Conservation (phyloP, 352 stramenopile genomes). For the Elongisporangium senticosum region DNA sequence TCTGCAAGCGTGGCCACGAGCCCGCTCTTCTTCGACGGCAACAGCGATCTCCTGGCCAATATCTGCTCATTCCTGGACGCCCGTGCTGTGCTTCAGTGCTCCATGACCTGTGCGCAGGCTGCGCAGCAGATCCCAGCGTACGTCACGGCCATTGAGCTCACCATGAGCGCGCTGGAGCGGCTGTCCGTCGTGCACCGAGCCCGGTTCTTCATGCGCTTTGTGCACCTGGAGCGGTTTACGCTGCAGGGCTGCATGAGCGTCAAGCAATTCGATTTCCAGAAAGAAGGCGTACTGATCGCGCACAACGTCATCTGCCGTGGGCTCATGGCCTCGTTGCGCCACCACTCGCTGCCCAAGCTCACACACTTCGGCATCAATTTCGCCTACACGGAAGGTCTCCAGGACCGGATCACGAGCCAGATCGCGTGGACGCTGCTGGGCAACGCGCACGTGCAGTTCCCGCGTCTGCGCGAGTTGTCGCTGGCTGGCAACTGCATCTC, state of each 20-base stretch:
- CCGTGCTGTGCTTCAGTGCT: constrained; percentile 24
- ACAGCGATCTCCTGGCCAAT: constrained; percentile 31
- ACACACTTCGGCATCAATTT: constrained; percentile 25
- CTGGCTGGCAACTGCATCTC: constrained; percentile 53
- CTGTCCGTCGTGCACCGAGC: constrained; percentile 11
- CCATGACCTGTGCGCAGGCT: constrained; percentile 24
- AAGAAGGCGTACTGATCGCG: constrained; percentile 22
- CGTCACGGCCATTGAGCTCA: constrained; percentile 28
- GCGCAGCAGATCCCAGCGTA: constrained; percentile 24
- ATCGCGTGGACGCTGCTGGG: constrained; percentile 25
- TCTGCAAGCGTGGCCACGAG: constrained; percentile 4
- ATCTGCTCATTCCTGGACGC: constrained; percentile 39
- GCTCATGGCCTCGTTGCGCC: constrained; percentile 22
- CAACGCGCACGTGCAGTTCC: constrained; percentile 20
- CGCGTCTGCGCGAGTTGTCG: constrained; percentile 23
- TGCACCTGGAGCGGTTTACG: constrained; percentile 29
- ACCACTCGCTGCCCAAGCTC: constrained; percentile 21
- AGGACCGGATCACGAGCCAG: constrained; percentile 40
- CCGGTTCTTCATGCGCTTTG: constrained; percentile 33
- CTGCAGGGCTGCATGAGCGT: constrained; percentile 21
- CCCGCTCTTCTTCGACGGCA: constrained; percentile 42
- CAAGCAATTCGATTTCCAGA: constrained; percentile 44
- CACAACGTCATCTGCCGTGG: constrained; percentile 36
- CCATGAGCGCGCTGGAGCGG: constrained; percentile 15
- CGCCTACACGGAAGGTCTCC: constrained; percentile 43